Conservation (phyloP, 768 basidiomycete species). For the Lepiota brunneoincarnata region DNA sequence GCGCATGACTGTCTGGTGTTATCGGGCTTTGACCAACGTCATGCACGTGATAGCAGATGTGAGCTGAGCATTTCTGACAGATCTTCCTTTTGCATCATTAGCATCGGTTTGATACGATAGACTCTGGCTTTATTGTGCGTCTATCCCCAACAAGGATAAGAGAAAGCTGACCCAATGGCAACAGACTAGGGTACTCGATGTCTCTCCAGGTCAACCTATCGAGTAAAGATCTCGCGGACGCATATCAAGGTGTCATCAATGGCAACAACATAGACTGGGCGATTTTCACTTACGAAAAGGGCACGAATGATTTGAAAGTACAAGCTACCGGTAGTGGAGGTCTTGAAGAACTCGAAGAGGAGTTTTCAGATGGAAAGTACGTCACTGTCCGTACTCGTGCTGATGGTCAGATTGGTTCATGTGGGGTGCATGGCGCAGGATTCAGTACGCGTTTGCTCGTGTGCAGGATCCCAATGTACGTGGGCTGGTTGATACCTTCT, state of each 20-base stretch:
- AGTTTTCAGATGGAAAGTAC: constrained; percentile 91
- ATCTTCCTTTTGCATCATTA: neutral
- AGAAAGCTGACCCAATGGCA: neutral
- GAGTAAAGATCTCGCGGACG: constrained; percentile 64
- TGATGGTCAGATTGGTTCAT: constrained; percentile 13
- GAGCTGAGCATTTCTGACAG: neutral
- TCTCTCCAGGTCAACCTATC: constrained; percentile 81
- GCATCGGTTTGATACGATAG: neutral
- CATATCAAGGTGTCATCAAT: constrained; percentile 75
- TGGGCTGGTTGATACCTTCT: constrained; percentile 7
- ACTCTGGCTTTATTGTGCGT: neutral
- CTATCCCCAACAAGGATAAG: neutral
- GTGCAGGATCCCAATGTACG: constrained; percentile 84
- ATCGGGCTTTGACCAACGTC: neutral
- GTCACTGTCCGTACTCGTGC: constrained; percentile 22
- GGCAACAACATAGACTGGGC: constrained; percentile 71
- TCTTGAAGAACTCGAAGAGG: constrained; percentile 87
- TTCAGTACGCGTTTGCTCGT: constrained; percentile 89
- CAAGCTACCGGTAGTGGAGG: constrained; percentile 86
- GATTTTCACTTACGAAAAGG: constrained; percentile 77
- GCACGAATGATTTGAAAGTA: constrained; percentile 83
- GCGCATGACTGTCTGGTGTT: neutral
- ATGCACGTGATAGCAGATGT: constrained; percentile 10
- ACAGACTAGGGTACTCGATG: constrained; percentile 39
- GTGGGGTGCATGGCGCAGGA: constrained; percentile 43